phyloP scores from a whole-genome alignment of 139 green algal genomes.

The Pleodorina starrii region DNA sequence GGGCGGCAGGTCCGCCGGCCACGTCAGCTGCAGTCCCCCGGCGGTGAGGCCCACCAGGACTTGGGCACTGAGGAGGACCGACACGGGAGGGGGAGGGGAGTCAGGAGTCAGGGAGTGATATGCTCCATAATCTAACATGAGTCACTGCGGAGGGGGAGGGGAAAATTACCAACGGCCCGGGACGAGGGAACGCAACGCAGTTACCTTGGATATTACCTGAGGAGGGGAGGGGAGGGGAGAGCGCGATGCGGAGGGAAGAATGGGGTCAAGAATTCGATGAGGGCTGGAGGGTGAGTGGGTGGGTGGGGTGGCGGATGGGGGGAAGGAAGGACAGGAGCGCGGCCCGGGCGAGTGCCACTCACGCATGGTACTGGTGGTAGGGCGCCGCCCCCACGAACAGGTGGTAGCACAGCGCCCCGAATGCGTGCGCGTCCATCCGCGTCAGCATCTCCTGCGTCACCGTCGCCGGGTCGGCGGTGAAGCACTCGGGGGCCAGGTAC shows the following conservation, averaged over 20 bases:
- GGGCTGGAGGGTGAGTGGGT: neutral
- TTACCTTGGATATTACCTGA: too few species aligned
- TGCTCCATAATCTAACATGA: too few species aligned
- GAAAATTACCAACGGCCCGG: too few species aligned
- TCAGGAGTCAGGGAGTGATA: too few species aligned
- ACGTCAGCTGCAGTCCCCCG: neutral
- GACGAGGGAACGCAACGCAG: too few species aligned
- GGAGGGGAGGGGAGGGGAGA: neutral
- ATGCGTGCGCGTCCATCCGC: neutral
- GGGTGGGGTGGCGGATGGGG: neutral
- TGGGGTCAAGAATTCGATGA: neutral
- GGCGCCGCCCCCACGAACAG: neutral
- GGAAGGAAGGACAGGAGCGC: neutral
- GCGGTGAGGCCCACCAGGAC: neutral
- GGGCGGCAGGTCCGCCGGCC: neutral
- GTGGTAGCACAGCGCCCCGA: neutral
- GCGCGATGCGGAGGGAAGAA: neutral
- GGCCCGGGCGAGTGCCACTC: neutral
- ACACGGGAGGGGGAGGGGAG: neutral
- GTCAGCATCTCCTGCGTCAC: neutral
- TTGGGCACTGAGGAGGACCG: neutral
- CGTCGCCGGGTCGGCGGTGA: neutral
- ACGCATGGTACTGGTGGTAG: constrained; percentile 8
- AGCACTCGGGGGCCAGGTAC: constrained; percentile 16
- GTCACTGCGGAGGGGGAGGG: too few species aligned